Evolutionary conservation across 768 basidiomycete genomes (phyloP), one percentile per base, ranked within the genome.

Genomic region (Wakefieldia striispora): DNA sequence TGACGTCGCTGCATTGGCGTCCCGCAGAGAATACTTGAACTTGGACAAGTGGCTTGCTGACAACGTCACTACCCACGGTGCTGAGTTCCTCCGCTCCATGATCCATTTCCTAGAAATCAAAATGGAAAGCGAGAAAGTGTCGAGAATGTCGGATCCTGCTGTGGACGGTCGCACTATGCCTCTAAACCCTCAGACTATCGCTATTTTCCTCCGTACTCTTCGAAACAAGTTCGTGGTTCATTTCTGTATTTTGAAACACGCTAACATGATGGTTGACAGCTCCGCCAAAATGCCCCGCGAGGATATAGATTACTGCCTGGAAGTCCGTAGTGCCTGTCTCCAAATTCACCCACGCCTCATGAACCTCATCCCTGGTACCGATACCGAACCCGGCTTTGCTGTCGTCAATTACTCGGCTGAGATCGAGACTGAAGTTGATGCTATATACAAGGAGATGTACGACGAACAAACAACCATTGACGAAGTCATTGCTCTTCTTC

Each of bases 371-470:
- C 95, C 97, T 17, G 84, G 83, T 36, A 80, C 84, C 19, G 94
- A 97, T 53, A 77, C 80, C 20, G 95, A 98, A 65, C 93, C 94
- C 19, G 95, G 95, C 20, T 88, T 95, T 65, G 77, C 83, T 5
- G 95, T 97, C 19, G 83, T 95, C 64, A 84, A 75, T 50, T 98
- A 97, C 71, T 77, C 90, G 6, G 70, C 85, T 41, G 95, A 97
- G 59, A 88, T 95, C 47, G 92, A 97, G 66, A 75, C 82, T 11
- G 94, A 97, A 70, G 94, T 97, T 49, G 97, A 98, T 58, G 78
- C 83, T 45, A 94, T 97, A 66, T 97, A 95, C 77, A 94, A 93
- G 69, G 86, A 93, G 69, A 97, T 99, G 94, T 99, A 98, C 69
- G 90, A 93, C 65, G 91, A 93, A 65, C 84, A 92, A 59, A 89